Conservation (phyloP, 371 early-diverging fungal species). For the Rhizopus microsporus region DNA sequence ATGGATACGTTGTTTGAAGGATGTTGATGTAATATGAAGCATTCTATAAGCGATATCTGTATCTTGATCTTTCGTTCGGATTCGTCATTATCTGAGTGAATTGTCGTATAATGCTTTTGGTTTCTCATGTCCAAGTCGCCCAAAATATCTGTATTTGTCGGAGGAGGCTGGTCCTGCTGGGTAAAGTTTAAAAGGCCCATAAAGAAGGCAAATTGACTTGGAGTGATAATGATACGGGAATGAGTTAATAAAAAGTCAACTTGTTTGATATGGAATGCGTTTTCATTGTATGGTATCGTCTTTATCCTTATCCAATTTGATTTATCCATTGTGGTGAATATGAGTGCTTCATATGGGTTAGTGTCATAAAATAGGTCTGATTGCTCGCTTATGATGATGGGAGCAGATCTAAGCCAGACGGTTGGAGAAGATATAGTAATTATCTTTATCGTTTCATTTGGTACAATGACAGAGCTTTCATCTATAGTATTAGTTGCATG, state of each 20-base stretch:
- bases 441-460: constrained; percentile 46
- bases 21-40: constrained; percentile 32
- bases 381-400: not conserved
- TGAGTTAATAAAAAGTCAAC: constrained; percentile 36
- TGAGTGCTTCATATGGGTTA: constrained; percentile 38
- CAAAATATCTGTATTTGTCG: constrained; percentile 10
- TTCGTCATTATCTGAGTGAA: not conserved
- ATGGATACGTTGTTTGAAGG: no score
- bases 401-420: constrained; percentile 35
- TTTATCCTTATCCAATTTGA: constrained; percentile 41
- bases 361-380: constrained; percentile 7
- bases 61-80: constrained; percentile 45
- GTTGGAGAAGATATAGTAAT: constrained; percentile 41
- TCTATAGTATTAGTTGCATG: constrained; percentile 14
- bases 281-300: constrained; percentile 26
- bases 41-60: constrained; percentile 40
- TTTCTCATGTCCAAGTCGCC: constrained; percentile 20
- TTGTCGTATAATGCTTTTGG: not conserved
- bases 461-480: constrained; percentile 43
- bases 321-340: constrained; percentile 43
- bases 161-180: not conserved
- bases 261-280: constrained; percentile 22
- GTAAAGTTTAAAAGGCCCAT: constrained; percentile 30
- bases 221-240: constrained; percentile 30
- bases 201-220: constrained; percentile 38